Percentiles rank a stretch among this genome's conserved stretches.
These are phyloP conservation scores for Poa annua DNA, from an alignment of 176 grass and related monocot species.

Conservation along the genomic window DNA sequence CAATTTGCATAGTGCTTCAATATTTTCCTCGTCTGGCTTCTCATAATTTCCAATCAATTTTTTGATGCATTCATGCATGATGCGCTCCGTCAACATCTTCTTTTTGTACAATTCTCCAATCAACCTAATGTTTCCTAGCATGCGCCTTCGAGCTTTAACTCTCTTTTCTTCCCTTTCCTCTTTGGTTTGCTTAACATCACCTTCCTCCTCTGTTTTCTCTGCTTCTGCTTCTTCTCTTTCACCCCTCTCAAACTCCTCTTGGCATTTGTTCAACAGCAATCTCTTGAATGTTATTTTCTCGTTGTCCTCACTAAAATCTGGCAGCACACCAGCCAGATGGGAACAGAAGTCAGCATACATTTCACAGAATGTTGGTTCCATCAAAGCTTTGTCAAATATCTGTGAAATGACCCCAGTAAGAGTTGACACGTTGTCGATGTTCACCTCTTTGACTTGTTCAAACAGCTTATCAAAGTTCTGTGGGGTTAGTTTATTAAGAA, in stretches of 20 bases:
- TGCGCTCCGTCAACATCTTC: slow-evolving; percentile 87
- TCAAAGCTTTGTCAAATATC: slow-evolving; percentile 98
- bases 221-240: slow-evolving; percentile 95
- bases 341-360: slow-evolving; percentile 95
- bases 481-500: slow-evolving; percentile 93
- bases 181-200: slow-evolving; percentile 81
- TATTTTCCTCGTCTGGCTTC: slow-evolving; percentile 80
- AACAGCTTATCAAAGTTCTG: slow-evolving; percentile 99
- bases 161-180: slow-evolving; percentile 86
- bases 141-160: slow-evolving; percentile 70
- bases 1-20: slow-evolving; percentile 95
- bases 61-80: slow-evolving; percentile 98
- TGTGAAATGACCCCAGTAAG: slow-evolving; percentile 87
- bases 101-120: slow-evolving; percentile 99
- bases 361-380: slow-evolving; percentile 96
- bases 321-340: slow-evolving; percentile 64
- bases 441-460: slow-evolving; percentile 74
- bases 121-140: slow-evolving; percentile 96
- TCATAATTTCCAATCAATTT: slow-evolving; percentile 73
- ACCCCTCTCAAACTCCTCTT: slow-evolving; percentile 97
- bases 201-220: slow-evolving; percentile 87
- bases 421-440: slow-evolving; percentile 74
- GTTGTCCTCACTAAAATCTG: slow-evolving; percentile 74
- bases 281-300: slow-evolving; percentile 94
- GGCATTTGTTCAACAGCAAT: slow-evolving; percentile 88